These are phyloP conservation scores for Sarcomyxa edulis DNA, from an alignment of 768 basidiomycete genomes.

Conservation along the genomic window DNA sequence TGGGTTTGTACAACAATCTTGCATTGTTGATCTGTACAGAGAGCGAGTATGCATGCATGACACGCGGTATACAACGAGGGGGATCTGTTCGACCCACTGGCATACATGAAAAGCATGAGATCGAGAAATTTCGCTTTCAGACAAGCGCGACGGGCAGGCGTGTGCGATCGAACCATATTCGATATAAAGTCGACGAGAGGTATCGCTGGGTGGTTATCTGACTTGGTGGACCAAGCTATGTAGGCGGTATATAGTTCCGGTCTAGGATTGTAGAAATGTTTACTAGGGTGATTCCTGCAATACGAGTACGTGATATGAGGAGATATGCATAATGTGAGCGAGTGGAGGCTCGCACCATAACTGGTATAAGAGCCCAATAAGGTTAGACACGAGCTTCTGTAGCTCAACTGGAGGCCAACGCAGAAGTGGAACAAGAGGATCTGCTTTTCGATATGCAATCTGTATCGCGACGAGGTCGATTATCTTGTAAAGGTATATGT, in stretches of 20 bases:
- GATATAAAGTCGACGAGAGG: conserved; percentile 8
- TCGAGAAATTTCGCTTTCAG: conserved; percentile 8
- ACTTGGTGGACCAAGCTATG: neutral
- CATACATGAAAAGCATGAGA: conserved; percentile 10
- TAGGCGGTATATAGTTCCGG: conserved; percentile 6
- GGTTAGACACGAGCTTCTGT: neutral
- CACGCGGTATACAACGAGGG: too few species aligned
- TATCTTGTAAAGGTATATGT: conserved; percentile 4
- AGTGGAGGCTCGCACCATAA: too few species aligned
- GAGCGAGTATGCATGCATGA: too few species aligned
- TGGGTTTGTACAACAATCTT: too few species aligned
- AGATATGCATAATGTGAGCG: too few species aligned
- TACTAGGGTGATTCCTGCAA: too few species aligned
- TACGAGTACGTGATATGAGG: too few species aligned
- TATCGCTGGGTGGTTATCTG: neutral
- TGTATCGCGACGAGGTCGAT: conserved; percentile 1
- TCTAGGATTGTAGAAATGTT: neutral
- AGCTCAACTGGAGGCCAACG: neutral
- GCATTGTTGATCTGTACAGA: too few species aligned
- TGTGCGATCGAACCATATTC: conserved; percentile 3
- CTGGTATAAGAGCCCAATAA: too few species aligned
- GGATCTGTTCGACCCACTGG: too few species aligned
- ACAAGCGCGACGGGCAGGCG: conserved; percentile 2
- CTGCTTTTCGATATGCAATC: neutral
- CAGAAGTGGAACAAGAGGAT: neutral